phyloP scores from a whole-genome alignment of 2,329 filamentous ascomycete genomes.

The Arthrobotrys sphaeroides region DNA sequence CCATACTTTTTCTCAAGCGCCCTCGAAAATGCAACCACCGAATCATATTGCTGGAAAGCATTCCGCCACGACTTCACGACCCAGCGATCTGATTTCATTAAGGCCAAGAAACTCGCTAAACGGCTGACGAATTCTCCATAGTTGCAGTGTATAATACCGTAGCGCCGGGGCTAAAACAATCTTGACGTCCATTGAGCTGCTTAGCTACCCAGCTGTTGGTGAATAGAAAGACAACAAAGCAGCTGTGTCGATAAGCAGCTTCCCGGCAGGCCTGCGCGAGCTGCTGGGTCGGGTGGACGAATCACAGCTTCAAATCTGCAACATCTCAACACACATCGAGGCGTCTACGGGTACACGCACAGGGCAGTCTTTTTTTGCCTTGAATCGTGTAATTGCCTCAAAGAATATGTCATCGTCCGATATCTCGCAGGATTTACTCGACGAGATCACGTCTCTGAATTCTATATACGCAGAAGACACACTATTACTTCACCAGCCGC shows the following conservation, averaged over 20 bases:
- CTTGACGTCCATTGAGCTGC: constrained; percentile 4
- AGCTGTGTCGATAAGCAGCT: constrained; percentile 40
- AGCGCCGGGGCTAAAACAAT: constrained; percentile 48
- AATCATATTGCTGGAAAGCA: constrained; percentile 36
- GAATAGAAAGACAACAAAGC: constrained; percentile 6
- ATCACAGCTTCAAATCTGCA: constrained; percentile 47
- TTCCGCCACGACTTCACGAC: constrained; percentile 49
- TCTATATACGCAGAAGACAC: constrained; percentile 72
- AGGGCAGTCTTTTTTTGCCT: constrained; percentile 1
- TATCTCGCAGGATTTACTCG: constrained; percentile 65
- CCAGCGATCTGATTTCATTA: constrained; percentile 1
- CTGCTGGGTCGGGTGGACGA: constrained; percentile 24
- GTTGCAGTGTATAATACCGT: constrained; percentile 1
- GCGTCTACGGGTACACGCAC: constrained; percentile 21
- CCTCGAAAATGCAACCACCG: constrained; percentile 21
- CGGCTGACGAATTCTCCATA: background rate
- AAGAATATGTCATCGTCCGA: constrained; percentile 23
- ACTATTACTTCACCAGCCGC: constrained; percentile 61
- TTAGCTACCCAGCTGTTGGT: constrained; percentile 13
- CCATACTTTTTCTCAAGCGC: constrained; percentile 33
- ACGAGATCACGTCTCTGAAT: constrained; percentile 84
- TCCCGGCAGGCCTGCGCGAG: background rate
- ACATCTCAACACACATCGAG: constrained; percentile 20
- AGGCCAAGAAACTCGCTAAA: constrained; percentile 42
- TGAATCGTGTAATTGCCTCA: background rate